phyloP scores from a whole-genome alignment of 2,329 filamentous ascomycete species.

The Aureobasidium zeae region DNA sequence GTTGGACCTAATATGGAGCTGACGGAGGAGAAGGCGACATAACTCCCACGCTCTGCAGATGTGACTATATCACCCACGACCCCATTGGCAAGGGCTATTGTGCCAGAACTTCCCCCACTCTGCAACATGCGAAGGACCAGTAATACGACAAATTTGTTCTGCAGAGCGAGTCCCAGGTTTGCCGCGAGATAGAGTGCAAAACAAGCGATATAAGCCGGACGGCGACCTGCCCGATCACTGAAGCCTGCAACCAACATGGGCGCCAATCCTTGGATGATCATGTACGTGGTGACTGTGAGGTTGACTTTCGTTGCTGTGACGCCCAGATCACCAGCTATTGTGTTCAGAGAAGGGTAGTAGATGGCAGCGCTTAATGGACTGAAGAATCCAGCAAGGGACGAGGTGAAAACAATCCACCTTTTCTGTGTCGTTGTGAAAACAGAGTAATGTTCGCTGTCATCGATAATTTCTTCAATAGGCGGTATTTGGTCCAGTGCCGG shows the following conservation, averaged over 20 bases:
- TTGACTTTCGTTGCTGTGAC: constrained; percentile 38
- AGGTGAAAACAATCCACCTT: constrained; percentile 24
- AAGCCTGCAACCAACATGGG: constrained; percentile 27
- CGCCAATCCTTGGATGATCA: constrained; percentile 30
- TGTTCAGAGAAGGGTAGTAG: constrained; percentile 31
- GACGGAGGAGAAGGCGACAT: constrained; percentile 58
- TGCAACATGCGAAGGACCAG: constrained; percentile 55
- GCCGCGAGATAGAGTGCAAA: constrained; percentile 28
- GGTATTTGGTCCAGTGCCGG: background rate
- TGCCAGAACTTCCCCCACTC: constrained; percentile 56
- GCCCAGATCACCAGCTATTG: constrained; percentile 29
- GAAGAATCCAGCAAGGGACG: constrained; percentile 24
- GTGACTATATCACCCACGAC: constrained; percentile 64
- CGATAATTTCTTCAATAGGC: background rate
- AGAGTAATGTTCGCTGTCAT: constrained; percentile 22
- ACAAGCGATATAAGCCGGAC: constrained; percentile 27
- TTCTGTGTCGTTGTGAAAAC: constrained; percentile 27
- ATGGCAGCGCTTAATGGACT: constrained; percentile 31
- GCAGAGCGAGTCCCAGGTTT: constrained; percentile 29
- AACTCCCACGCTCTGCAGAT: constrained; percentile 60
- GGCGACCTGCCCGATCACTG: constrained; percentile 25
- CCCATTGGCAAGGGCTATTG: constrained; percentile 60
- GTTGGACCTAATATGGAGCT: constrained; percentile 44
- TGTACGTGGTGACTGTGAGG: constrained; percentile 43
- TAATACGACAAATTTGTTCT: constrained; percentile 36